Evolutionary conservation across 2,329 filamentous ascomycete genomes (phyloP), one percentile per base, ranked within the genome.

Genomic region (Phialophora chinensis): DNA sequence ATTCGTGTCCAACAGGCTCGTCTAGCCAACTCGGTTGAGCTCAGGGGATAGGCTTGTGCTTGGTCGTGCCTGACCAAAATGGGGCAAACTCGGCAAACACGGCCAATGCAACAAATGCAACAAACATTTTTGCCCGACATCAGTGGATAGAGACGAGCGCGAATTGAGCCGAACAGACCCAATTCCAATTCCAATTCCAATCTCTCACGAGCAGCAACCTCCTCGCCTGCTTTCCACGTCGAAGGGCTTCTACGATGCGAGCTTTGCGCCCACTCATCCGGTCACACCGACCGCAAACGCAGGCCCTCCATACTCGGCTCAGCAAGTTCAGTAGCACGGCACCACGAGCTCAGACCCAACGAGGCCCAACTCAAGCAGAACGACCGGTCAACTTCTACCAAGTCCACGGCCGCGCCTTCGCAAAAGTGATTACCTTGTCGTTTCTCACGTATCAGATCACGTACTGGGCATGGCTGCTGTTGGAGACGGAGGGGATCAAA

Each of bases 381-480:
- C 49, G 54, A 31, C 65, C 68, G 5, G 59, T 64, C 17, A 71
- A 71, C 60, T 71, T 73, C 64, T 74, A 74, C 67, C 57, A 57
- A 17, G 66, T 66, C 4, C 71, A 73, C 65, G 75, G 73, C 5
- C 74, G 80, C 38, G 80, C 82, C 10, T 79, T 83, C 59, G 77
- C 77, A 67, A 84, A 84, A 69, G 79, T 82, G 66, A 81, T 84
- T 62, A 76, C 83, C 2, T 79, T 80, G 7, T 80, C 81, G 3
- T 78, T 83, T 42, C 79, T 83, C 71, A 81, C 79, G 17, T 83
- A 83, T 70, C 82, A 84, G 68, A 75, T 82, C 50, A 74, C 81
- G 23, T 82, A 83, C 69, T 82, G 79, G 79, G 72, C 74, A 33
- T 84, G 82, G 82, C 62, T 80, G 72, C 82, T 80, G 66, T 72